phyloP scores from a whole-genome alignment of 345 rosid species.

The Theobroma cacao region DNA sequence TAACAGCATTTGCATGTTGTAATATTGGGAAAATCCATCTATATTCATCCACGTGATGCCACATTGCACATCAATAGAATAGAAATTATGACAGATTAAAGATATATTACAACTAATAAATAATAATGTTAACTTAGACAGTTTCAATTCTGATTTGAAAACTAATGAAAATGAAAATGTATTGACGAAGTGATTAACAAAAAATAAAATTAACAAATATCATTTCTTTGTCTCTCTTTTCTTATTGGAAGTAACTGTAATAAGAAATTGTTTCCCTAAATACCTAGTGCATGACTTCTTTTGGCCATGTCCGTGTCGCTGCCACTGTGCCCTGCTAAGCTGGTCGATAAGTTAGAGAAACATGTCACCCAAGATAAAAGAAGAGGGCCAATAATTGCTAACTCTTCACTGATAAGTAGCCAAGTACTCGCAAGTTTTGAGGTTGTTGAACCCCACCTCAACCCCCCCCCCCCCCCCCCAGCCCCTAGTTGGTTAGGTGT shows the following conservation, averaged over 20 bases:
- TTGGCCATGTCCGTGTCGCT: background rate
- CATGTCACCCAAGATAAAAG: background rate
- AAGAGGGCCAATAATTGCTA: background rate
- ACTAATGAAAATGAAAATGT: background rate
- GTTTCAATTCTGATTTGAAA: background rate
- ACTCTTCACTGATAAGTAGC: background rate
- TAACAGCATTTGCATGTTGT: background rate
- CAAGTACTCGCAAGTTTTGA: background rate
- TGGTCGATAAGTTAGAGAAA: constrained; percentile 12
- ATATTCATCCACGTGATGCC: background rate
- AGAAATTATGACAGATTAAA: background rate
- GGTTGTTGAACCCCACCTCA: too few relatives aligned
- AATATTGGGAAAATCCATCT: background rate
- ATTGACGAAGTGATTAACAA: background rate
- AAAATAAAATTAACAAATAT: constrained; percentile 7
- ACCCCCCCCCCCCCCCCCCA: too few relatives aligned
- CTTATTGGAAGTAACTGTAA: background rate
- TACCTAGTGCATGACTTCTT: background rate
- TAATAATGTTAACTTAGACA: background rate
- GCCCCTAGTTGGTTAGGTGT: too few relatives aligned
- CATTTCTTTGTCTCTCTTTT: background rate
- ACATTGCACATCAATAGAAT: background rate
- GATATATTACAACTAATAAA: background rate
- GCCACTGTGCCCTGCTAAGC: background rate
- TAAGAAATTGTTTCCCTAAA: background rate